phyloP scores from a whole-genome alignment of 176 grass and related monocot species.

The Musa schizocarpa region DNA sequence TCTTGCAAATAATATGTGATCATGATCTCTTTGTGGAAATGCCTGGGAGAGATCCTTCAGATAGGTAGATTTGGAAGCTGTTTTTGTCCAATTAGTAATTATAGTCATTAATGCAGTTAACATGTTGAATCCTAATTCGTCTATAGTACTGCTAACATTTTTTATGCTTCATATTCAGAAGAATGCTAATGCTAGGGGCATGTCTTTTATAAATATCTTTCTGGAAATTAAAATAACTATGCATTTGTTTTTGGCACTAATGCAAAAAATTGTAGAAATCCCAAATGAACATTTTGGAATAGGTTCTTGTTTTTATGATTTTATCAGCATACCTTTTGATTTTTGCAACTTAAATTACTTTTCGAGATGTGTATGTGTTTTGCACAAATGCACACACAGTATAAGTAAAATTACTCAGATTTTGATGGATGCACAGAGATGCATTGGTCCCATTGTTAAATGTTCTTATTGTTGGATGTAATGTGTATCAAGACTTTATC shows the following conservation, averaged over 20 bases:
- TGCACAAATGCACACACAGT: not conserved
- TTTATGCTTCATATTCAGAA: not conserved
- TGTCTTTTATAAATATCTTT: no score
- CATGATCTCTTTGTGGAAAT: constrained; percentile 99
- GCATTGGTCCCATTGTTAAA: no score
- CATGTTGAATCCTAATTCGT: not conserved
- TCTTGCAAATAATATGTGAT: constrained; percentile 97
- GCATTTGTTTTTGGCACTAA: not conserved
- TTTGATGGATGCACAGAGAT: no score
- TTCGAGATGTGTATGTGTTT: not conserved
- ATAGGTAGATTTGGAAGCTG: constrained; percentile 43
- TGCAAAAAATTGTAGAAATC: not conserved
- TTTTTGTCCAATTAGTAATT: not conserved
- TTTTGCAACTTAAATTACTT: not conserved
- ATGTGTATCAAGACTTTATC: no score
- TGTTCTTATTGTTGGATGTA: no score
- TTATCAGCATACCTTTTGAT: not conserved
- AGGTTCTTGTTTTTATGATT: not conserved
- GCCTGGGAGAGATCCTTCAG: constrained; percentile 96
- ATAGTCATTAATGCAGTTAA: constrained; percentile 3
- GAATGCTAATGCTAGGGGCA: not conserved
- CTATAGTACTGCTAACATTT: not conserved
- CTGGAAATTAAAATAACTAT: no score
- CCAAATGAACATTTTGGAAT: not conserved
- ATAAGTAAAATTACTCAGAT: no score